Evolutionary conservation across 2,329 filamentous ascomycete genomes (phyloP).

Genomic region (Aspergillus clavatus): DNA sequence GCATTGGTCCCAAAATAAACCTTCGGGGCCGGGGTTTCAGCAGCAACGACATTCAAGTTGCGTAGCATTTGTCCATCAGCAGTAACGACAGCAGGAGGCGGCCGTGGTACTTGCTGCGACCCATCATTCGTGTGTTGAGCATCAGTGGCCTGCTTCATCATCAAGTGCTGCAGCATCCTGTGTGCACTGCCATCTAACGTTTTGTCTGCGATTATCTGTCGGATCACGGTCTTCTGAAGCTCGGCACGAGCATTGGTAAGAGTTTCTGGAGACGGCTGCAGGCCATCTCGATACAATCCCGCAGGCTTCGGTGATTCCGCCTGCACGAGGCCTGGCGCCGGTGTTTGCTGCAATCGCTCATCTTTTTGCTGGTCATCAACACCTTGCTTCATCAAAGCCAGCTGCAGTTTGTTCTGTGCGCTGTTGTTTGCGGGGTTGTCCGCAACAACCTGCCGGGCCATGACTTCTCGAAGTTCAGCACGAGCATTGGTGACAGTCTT

Average conservation of each 20-base stretch:
- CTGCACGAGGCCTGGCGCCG: background rate
- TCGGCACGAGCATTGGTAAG: background rate
- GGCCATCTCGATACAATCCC: background rate
- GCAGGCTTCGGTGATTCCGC: background rate
- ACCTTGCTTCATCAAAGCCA: background rate
- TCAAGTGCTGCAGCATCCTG: background rate
- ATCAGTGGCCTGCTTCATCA: background rate
- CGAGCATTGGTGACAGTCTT: background rate
- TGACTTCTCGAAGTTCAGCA: background rate
- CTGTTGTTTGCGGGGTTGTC: background rate
- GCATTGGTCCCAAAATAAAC: constrained; percentile 7
- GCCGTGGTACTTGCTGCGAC: no score
- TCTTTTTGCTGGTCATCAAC: no score
- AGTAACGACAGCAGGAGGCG: no score
- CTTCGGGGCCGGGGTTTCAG: background rate
- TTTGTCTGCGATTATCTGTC: background rate
- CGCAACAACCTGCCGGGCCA: background rate
- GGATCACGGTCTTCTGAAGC: background rate
- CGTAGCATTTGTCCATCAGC: no score
- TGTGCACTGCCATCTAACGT: no score
- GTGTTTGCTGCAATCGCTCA: no score
- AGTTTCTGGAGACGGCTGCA: background rate
- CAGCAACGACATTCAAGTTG: no score
- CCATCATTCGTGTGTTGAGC: no score
- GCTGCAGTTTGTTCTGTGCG: background rate